Evolutionary conservation across 169 alveolate species (phyloP), one percentile per base, ranked within the genome.

Genomic region (Babesia ovis): DNA sequence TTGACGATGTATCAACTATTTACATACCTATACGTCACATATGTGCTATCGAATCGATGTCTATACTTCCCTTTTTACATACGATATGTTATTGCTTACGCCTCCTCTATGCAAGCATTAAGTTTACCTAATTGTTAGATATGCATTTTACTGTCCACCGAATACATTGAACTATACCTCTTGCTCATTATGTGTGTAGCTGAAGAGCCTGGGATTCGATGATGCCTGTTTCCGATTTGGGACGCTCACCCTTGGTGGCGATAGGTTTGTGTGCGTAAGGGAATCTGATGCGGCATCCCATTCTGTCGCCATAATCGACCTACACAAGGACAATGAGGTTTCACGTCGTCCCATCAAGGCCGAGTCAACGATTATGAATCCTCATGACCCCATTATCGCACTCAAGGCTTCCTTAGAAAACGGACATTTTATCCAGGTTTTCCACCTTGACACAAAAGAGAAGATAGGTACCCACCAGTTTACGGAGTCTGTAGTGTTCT

Each of bases 301-400:
- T 51, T 61, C 80, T 14, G 92, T 95, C 8, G 92, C 94, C 9
- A 90, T 92, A 12, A 81, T 95, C 60, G 97, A 96, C 67, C 69
- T 95, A 41, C 85, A 84, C 68, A 90, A 93, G 48, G 90, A 90
- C 84, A 75, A 81, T 32, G 57, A 67, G 16, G 86, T 90, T 27
- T 86, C 95, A 39, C 92, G 99, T 67, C 95, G 95, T 79, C 96
- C 98, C 64, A 95, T 95, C 93, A 97, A 95, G 90, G 98, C 99
- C 37, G 99, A 97, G 53, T 92, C 97, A 14, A 97, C 96, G 8
- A 84, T 97, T 68, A 95, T 96, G 94, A 98, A 97, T 84, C 98
- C 98, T n/a, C 66, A 89, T 34, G 91, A 94, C 64, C 95, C 95
- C 76, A 93, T 96, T 54, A 94, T 97, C 68, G 98, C 98, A 39